Conservation (phyloP, 2,329 filamentous ascomycete genomes). For the Septoria petroselini region DNA sequence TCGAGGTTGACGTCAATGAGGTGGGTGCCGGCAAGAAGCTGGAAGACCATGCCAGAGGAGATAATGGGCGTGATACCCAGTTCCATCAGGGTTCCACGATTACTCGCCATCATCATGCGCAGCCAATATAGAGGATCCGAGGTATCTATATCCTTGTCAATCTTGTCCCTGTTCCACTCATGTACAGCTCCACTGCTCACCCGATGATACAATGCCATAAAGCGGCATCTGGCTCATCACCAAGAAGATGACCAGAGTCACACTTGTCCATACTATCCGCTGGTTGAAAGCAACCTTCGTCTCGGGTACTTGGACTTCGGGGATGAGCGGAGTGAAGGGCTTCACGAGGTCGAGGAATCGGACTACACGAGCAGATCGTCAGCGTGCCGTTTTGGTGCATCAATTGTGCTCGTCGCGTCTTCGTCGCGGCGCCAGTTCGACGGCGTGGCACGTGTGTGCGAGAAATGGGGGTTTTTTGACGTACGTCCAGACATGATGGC, state of each 20-base stretch:
- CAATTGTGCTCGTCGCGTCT: background rate
- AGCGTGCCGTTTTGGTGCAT: constrained; percentile 10
- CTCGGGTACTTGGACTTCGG: constrained; percentile 97
- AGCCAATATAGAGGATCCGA: constrained; percentile 99
- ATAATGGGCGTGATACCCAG: constrained; percentile 84
- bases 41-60: constrained; percentile 99
- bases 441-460: background rate
- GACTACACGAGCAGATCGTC: constrained; percentile 55
- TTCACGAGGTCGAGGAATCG: constrained; percentile 99
- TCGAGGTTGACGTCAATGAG: constrained; percentile 99
- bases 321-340: constrained; percentile 98
- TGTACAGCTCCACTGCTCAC: constrained; percentile 25
- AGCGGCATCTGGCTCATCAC: constrained; percentile 99
- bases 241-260: constrained; percentile 93
- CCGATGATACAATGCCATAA: constrained; percentile 97
- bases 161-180: constrained; percentile 12
- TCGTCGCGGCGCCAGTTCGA: background rate
- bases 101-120: constrained; percentile 99
- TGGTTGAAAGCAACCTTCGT: constrained; percentile 99
- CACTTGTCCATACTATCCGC: constrained; percentile 53
- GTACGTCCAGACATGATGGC: constrained; percentile 23
- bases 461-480: constrained; percentile 8
- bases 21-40: constrained; percentile 97
- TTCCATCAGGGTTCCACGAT: constrained; percentile 54
- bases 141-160: constrained; percentile 51